Conservation (phyloP, 2,329 filamentous ascomycete genomes). For the Pseudocercospora pini-densiflorae region DNA sequence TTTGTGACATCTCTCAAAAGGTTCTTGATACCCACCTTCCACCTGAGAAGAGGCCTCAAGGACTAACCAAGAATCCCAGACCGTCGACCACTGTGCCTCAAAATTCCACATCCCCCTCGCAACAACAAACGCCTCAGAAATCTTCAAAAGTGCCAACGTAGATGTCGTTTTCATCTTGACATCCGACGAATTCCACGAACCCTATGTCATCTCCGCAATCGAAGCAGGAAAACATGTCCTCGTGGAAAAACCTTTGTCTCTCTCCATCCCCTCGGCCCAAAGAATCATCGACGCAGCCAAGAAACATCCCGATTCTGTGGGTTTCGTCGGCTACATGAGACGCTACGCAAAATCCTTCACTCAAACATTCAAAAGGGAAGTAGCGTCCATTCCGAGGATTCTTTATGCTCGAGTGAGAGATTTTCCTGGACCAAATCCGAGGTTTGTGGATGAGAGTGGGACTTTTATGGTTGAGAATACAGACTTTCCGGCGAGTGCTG, state of each 20-base stretch:
- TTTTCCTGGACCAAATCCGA: conserved; percentile 60
- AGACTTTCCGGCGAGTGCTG: conserved; percentile 36
- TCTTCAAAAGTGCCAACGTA: conserved; percentile 50
- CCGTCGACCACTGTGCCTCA: conserved; percentile 43
- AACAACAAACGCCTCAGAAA: conserved; percentile 47
- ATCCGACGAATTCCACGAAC: conserved; percentile 60
- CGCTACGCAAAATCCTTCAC: conserved; percentile 63
- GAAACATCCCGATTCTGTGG: conserved; percentile 41
- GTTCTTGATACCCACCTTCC: conserved; percentile 25
- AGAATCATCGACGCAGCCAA: conserved; percentile 57
- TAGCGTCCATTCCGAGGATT: conserved; percentile 57
- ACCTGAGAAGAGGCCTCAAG: background rate
- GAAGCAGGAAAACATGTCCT: conserved; percentile 60
- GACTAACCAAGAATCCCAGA: background rate
- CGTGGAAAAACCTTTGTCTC: conserved; percentile 63
- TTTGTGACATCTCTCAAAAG: conserved; percentile 58
- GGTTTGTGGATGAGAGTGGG: conserved; percentile 55
- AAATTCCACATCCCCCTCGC: conserved; percentile 42
- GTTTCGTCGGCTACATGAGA: conserved; percentile 66
- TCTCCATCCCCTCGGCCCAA: conserved; percentile 54
- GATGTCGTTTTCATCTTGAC: conserved; percentile 61
- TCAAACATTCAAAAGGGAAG: conserved; percentile 57
- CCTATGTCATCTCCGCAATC: conserved; percentile 58
- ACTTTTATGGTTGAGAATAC: conserved; percentile 41
- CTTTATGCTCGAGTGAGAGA: conserved; percentile 60